Evolutionary conservation across 805 yeast species (phyloP), one percentile per base, ranked within the genome.

Genomic region (Wickerhamomyces alni): DNA sequence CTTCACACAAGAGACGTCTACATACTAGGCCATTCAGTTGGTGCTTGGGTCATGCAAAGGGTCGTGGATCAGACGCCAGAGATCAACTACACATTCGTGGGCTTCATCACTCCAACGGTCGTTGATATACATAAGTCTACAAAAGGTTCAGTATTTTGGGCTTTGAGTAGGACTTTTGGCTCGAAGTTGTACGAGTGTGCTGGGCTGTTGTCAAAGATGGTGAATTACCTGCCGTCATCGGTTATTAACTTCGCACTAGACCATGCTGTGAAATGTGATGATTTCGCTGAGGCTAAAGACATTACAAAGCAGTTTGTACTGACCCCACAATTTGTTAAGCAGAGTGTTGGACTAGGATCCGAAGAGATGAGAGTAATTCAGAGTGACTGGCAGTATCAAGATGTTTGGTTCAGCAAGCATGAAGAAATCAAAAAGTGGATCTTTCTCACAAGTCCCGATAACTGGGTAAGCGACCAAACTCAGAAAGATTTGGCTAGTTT

Each of bases 11-110:
- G 70, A 28, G 64, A 68, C 11, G 55, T 81, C 8, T 60, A 63
- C 37, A 61, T 82, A 17, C 57, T 80, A 48, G 82, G 87, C 17
- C 94, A 84, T 55, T 82, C 91, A 0, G 74, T 83, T 12, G 94
- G 94, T 2, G 68, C 79, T 6, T 84, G 74, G 65, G 63, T 84
- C 33, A 56, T 67, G 3, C 88, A 83, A 55, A 57, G 82, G 33
- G 65, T 77, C 2, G 63, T 74, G 1, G 51, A 59, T 18, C 40
- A 48, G 24, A 39, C 53, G 2, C 29, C 52, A 11, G 42, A 47
- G 2, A 48, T 55, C 5, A 45, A 59, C 5, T 59, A 76, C 25
- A 58, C 55, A 37, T 68, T 75, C 40, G 66, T 74, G 17, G 87
- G 87, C 0, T 62, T 83, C 37, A 63, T 83, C 16, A 81, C 85